Conservation (phyloP, 805 yeast species). For the Kluyveromyces starmeri region DNA sequence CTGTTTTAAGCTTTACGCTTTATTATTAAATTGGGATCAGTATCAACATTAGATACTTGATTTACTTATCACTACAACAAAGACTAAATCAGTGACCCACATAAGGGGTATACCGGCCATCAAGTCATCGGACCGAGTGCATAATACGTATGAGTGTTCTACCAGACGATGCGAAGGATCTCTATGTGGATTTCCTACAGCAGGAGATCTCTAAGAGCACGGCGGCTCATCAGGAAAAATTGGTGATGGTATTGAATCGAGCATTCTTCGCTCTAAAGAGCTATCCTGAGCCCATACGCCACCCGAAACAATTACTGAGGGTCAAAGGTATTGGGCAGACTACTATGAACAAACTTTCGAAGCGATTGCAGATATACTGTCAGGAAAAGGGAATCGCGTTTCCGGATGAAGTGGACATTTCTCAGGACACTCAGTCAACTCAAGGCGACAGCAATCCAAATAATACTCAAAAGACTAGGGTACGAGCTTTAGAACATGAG, state of each 20-base stretch:
- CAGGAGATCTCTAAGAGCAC: constrained; percentile 40
- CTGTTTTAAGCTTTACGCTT: too few species aligned
- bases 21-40: too few species aligned
- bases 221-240: constrained; percentile 38
- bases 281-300: constrained; percentile 37
- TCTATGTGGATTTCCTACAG: constrained; percentile 52
- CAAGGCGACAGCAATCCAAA: not conserved
- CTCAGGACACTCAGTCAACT: constrained; percentile 2
- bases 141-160: constrained; percentile 35
- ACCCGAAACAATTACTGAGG: constrained; percentile 49
- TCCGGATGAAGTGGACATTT: constrained; percentile 30
- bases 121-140: too few species aligned
- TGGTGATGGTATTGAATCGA: constrained; percentile 42
- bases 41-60: too few species aligned
- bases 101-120: too few species aligned
- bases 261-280: constrained; percentile 45
- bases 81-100: too few species aligned
- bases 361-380: constrained; percentile 46
- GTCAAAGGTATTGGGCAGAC: constrained; percentile 68
- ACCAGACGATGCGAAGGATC: constrained; percentile 40
- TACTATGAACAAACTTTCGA: constrained; percentile 43
- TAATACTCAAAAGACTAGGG: constrained; percentile 6
- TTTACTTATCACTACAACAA: too few species aligned
- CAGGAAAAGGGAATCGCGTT: constrained; percentile 36
- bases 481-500: constrained; percentile 11